These are phyloP conservation scores for Saccharomycopsis capsularis DNA, from an alignment of 805 yeast genomes.

Conservation along the genomic window DNA sequence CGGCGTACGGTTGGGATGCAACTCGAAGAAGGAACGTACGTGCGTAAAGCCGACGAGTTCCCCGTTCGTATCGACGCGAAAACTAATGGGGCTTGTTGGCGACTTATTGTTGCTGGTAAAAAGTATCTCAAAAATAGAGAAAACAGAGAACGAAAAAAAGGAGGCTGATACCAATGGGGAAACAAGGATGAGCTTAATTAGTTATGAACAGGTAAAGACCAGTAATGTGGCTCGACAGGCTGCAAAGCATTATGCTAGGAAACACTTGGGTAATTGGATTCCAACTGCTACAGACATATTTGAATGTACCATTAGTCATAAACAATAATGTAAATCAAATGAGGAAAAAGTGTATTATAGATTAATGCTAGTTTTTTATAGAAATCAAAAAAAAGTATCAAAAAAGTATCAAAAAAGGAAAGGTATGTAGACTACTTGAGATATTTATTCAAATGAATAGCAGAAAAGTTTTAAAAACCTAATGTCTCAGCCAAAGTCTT, in stretches of 20 bases:
- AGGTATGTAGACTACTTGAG: not conserved
- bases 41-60: constrained; percentile 5
- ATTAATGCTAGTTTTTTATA: too few species aligned
- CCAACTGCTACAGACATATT: constrained; percentile 6
- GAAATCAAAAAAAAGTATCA: too few species aligned
- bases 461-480: too few species aligned
- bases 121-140: too few species aligned
- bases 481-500: constrained; percentile 39
- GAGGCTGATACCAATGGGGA: not conserved
- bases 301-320: too few species aligned
- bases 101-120: too few species aligned
- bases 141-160: too few species aligned
- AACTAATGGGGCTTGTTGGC: not conserved
- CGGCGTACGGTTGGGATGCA: constrained; percentile 21
- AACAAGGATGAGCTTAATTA: too few species aligned
- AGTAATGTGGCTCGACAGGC: too few species aligned
- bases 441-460: not conserved
- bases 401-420: not conserved
- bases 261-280: constrained; percentile 11
- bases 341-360: too few species aligned
- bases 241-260: constrained; percentile 2
- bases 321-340: too few species aligned
- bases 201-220: too few species aligned
- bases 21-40: constrained; percentile 10
- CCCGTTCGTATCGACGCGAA: not conserved